Conservation (phyloP, 768 basidiomycete species). For the Suillus tomentosus region DNA sequence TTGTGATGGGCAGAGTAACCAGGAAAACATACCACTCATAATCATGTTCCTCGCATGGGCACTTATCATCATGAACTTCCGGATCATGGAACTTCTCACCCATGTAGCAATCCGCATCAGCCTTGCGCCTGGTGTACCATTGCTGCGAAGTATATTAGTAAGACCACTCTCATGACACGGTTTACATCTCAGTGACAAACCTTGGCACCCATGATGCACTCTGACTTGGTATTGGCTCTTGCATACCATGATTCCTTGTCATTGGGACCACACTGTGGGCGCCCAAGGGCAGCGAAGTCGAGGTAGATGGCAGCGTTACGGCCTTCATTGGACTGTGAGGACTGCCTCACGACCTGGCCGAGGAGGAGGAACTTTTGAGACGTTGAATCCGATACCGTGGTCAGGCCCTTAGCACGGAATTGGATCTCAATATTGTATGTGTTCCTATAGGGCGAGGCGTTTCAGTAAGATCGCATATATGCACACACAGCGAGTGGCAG, state of each 20-base stretch:
- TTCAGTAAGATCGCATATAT: constrained; percentile 11
- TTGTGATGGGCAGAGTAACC: not conserved
- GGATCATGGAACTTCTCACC: constrained; percentile 90
- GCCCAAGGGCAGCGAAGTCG: constrained; percentile 74
- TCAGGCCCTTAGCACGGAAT: constrained; percentile 73
- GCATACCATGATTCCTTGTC: constrained; percentile 95
- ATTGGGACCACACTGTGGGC: constrained; percentile 61
- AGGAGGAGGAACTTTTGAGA: constrained; percentile 94
- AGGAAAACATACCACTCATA: constrained; percentile 78
- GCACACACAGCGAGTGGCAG: not conserved
- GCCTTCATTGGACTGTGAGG: constrained; percentile 52
- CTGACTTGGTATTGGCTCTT: constrained; percentile 54
- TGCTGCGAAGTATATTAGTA: constrained; percentile 51
- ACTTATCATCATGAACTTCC: constrained; percentile 77
- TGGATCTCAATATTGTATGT: constrained; percentile 68
- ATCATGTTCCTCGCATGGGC: constrained; percentile 83
- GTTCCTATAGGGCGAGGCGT: constrained; percentile 48
- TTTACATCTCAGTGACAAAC: constrained; percentile 39
- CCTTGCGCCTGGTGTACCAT: constrained; percentile 89
- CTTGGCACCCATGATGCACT: constrained; percentile 96
- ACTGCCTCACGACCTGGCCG: constrained; percentile 68
- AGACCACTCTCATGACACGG: not conserved
- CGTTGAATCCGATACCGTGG: constrained; percentile 92
- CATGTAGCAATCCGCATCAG: constrained; percentile 84
- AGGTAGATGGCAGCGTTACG: constrained; percentile 75